phyloP scores from a whole-genome alignment of 2,329 filamentous ascomycete genomes.

The Beauveria varroae region DNA sequence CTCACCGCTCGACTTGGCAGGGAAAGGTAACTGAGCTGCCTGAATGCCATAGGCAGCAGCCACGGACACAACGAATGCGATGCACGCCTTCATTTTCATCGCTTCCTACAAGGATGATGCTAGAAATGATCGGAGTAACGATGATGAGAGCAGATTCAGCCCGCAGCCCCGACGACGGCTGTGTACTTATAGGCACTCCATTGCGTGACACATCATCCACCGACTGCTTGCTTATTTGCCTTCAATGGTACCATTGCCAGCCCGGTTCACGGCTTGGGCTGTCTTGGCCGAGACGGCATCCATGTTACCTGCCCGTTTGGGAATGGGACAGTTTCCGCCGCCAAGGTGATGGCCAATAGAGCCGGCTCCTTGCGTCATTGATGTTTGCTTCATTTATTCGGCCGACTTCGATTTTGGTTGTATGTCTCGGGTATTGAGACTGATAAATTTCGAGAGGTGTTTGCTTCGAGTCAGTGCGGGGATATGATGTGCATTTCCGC shows the following conservation, averaged over 20 bases:
- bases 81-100: neutral
- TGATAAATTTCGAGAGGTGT: no score
- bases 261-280: no score
- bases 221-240: neutral
- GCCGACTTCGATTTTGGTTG: neutral
- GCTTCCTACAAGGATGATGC: no score
- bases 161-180: neutral
- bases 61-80: neutral
- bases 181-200: neutral
- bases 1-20: slow-evolving; percentile 45
- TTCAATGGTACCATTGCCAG: neutral
- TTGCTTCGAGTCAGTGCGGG: neutral
- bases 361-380: neutral
- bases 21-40: neutral
- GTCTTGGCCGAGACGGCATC: neutral
- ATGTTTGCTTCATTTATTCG: neutral
- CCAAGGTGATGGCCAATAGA: neutral
- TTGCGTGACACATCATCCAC: neutral
- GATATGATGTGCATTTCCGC: neutral
- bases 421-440: neutral
- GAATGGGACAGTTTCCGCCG: neutral
- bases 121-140: no score
- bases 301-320: neutral
- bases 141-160: neutral
- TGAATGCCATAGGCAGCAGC: neutral